Evolutionary conservation across 2,329 filamentous ascomycete species (phyloP), one percentile per base, ranked within the genome.

Genomic region (Phaeosphaeriaceae sp.): DNA sequence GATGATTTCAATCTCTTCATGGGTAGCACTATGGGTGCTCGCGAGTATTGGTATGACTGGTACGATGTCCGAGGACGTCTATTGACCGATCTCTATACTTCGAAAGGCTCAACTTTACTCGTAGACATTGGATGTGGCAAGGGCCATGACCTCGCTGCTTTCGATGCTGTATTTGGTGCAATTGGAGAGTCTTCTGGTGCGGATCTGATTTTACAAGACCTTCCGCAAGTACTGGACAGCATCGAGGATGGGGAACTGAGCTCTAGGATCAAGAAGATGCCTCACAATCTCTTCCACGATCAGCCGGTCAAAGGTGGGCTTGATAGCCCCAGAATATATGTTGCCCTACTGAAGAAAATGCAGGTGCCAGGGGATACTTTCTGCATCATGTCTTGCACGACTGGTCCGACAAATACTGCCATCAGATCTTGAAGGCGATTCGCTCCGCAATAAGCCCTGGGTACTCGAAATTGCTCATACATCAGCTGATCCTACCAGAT

Each of bases 281-380:
- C 46, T 11, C 62, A 74, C 40, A 62, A 74, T 54, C 74, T 74
- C 58, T 76, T 72, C 48, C 42, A 56, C 6, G 59, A 58, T 11
- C 72, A 75, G 56, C 54, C 63, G 2, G 57, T 73, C 19, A 63
- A 66, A 51, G 70, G 70, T 71, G 49, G 53, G 19, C 7, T 10
- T 24, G 25, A 17, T n/a, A 13, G n/a, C n/a, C n/a, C n/a, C n/a
- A n/a, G n/a, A n/a, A n/a, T n/a, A n/a, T n/a, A n/a, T n/a, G n/a
- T 7, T 44, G 17, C 17, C 22, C n/a, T 25, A 50, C 33, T 41
- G 21, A 49, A 17, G 20, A 54, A n/a, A 10, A 24, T 22, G 31
- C 15, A 59, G 52, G 57, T 21, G 65, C 65, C 7, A 45, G 55
- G 9, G 55, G 61, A 9, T 67, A 65, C 52, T 56, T 65, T 48